These are phyloP conservation scores for Amylostereum areolatum DNA, from an alignment of 1,284 basidiomycete species.

Conservation along the genomic window DNA sequence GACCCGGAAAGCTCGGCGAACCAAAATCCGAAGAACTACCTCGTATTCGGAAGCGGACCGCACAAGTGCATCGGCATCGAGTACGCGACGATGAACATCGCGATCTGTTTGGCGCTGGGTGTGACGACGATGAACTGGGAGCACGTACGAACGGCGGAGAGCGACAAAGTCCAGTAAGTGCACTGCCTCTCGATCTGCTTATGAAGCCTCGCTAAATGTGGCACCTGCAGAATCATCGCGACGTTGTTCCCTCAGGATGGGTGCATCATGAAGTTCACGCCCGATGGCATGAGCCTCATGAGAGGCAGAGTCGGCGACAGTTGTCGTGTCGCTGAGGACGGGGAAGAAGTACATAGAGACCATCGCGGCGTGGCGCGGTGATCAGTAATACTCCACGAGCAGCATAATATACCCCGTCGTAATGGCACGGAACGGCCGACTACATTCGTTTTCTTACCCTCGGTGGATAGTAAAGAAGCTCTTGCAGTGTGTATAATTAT, in stretches of 20 bases:
- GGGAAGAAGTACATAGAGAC: too few species aligned
- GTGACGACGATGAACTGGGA: slow-evolving; percentile 83
- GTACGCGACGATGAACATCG: slow-evolving; percentile 92
- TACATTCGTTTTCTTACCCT: too few species aligned
- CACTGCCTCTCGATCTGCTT: slow-evolving; percentile 1
- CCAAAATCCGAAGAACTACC: slow-evolving; percentile 88
- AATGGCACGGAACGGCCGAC: too few species aligned
- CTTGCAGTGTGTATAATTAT: too few species aligned
- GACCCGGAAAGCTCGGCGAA: slow-evolving; percentile 79
- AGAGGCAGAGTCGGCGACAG: too few species aligned
- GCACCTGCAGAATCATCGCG: slow-evolving; percentile 70
- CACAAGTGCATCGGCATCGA: slow-evolving; percentile 93
- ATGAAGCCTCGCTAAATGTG: neutral
- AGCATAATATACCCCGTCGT: too few species aligned
- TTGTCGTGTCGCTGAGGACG: too few species aligned
- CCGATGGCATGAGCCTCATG: slow-evolving; percentile 1
- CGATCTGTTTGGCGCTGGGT: slow-evolving; percentile 82
- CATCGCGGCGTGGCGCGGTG: too few species aligned
- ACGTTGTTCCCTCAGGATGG: slow-evolving; percentile 95
- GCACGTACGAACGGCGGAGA: slow-evolving; percentile 77
- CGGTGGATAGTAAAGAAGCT: too few species aligned
- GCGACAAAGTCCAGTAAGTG: slow-evolving; percentile 79
- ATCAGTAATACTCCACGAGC: too few species aligned
- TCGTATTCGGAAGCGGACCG: slow-evolving; percentile 93
- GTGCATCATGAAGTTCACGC: slow-evolving; percentile 74